A percentile compares a stretch with the other conserved stretches of the same genome.
These are phyloP conservation scores for Tarenaya hassleriana DNA, from an alignment of 345 rosid species.

Conservation along the genomic window DNA sequence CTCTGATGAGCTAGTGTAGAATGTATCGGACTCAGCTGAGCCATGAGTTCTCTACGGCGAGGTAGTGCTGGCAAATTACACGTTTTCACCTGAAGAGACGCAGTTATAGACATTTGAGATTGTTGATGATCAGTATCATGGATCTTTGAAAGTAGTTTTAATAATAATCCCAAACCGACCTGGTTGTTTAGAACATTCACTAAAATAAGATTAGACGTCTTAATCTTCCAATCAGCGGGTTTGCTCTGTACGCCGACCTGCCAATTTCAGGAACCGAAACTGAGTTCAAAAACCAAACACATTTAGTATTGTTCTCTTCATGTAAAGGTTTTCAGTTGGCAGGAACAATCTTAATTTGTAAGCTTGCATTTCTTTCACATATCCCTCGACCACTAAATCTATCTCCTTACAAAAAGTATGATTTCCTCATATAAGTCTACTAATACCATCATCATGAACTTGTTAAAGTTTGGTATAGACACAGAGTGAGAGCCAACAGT, in stretches of 20 bases:
- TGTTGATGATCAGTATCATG: background rate
- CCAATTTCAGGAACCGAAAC: conserved; percentile 14
- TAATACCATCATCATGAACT: too few relatives aligned
- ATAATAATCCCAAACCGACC: conserved; percentile 36
- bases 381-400: too few relatives aligned
- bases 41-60: conserved; percentile 55
- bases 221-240: conserved; percentile 72
- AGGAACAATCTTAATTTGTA: too few relatives aligned
- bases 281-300: background rate
- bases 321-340: too few relatives aligned
- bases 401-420: too few relatives aligned
- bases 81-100: conserved; percentile 29
- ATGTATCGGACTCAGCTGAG: conserved; percentile 71
- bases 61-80: conserved; percentile 50
- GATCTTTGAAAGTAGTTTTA: conserved; percentile 3
- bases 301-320: too few relatives aligned
- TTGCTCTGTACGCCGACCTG: conserved; percentile 82
- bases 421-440: too few relatives aligned
- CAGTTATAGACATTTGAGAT: conserved; percentile 16
- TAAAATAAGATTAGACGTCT: conserved; percentile 66
- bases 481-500: background rate
- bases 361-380: too few relatives aligned
- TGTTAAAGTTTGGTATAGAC: too few relatives aligned
- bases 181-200: conserved; percentile 72
- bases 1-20: conserved; percentile 50